These are phyloP conservation scores for Fusarium sp. DNA, from an alignment of 2,329 filamentous ascomycete genomes.

Conservation along the genomic window DNA sequence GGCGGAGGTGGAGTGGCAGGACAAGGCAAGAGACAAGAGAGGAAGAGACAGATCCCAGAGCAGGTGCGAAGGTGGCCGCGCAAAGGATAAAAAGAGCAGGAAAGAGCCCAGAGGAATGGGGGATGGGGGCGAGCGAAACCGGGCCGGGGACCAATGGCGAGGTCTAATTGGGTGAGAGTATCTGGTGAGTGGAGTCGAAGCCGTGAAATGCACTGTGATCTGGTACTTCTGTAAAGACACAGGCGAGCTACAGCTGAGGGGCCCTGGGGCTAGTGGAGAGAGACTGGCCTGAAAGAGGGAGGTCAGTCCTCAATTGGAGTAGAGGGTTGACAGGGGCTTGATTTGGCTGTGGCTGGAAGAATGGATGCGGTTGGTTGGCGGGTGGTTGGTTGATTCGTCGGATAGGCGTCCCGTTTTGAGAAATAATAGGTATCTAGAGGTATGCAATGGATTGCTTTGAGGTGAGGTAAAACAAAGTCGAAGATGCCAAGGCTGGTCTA, in stretches of 20 bases:
- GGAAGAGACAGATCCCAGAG: slow-evolving; percentile 27
- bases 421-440: slow-evolving; percentile 5
- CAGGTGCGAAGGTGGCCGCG: slow-evolving; percentile 39
- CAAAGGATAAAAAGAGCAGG: slow-evolving; percentile 37
- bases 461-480: not conserved
- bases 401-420: slow-evolving; percentile 22
- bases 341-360: slow-evolving; percentile 35
- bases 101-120: slow-evolving; percentile 35
- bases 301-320: slow-evolving; percentile 25
- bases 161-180: slow-evolving; percentile 18
- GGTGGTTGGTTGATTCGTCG: slow-evolving; percentile 32
- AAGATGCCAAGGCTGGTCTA: not conserved
- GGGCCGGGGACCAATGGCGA: slow-evolving; percentile 20
- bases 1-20: slow-evolving; percentile 39
- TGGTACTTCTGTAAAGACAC: slow-evolving; percentile 36
- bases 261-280: slow-evolving; percentile 28
- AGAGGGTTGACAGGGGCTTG: slow-evolving; percentile 26
- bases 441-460: not conserved
- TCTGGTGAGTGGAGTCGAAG: slow-evolving; percentile 11
- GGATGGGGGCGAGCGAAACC: slow-evolving; percentile 32
- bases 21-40: slow-evolving; percentile 37
- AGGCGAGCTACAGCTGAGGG: slow-evolving; percentile 25
- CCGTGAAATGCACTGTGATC: slow-evolving; percentile 43
- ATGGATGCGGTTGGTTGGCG: slow-evolving; percentile 20
- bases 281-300: slow-evolving; percentile 36